Conservation (phyloP, 306 rosid genomes). For the Quercus gilva region DNA sequence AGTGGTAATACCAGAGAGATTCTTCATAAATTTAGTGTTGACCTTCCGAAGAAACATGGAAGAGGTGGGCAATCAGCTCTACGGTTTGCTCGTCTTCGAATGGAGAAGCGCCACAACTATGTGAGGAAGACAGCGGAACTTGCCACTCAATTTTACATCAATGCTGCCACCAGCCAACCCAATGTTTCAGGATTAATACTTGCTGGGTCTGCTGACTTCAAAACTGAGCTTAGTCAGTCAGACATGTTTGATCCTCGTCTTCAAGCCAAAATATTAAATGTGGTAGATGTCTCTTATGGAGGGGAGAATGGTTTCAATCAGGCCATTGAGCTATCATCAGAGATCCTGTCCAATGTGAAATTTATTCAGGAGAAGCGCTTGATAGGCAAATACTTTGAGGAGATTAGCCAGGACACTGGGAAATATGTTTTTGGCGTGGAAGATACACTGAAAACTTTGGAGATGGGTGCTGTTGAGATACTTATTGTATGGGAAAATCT, state of each 20-base stretch:
- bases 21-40: conserved; percentile 82
- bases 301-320: conserved; percentile 91
- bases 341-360: conserved; percentile 77
- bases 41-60: conserved; percentile 85
- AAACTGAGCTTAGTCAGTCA: conserved; percentile 88
- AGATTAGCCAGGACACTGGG: conserved; percentile 92
- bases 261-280: conserved; percentile 80
- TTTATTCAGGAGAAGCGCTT: conserved; percentile 82
- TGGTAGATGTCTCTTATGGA: conserved; percentile 86
- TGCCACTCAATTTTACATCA: conserved; percentile 78
- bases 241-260: conserved; percentile 93
- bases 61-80: conserved; percentile 96
- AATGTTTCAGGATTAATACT: conserved; percentile 85
- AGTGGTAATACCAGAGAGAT: conserved; percentile 91
- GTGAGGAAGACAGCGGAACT: conserved; percentile 93
- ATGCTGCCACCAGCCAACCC: conserved; percentile 91
- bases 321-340: conserved; percentile 80
- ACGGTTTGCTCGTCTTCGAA: conserved; percentile 88
- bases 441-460: conserved; percentile 80
- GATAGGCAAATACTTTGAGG: conserved; percentile 86
- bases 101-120: conserved; percentile 89
- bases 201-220: conserved; percentile 94
- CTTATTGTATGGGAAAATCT: conserved; percentile 87
- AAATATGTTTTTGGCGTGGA: conserved; percentile 86
- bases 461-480: conserved; percentile 89